Base-by-base conservation (phyloP, 257 asterid species). In the Haberlea rhodopensis region DNA sequence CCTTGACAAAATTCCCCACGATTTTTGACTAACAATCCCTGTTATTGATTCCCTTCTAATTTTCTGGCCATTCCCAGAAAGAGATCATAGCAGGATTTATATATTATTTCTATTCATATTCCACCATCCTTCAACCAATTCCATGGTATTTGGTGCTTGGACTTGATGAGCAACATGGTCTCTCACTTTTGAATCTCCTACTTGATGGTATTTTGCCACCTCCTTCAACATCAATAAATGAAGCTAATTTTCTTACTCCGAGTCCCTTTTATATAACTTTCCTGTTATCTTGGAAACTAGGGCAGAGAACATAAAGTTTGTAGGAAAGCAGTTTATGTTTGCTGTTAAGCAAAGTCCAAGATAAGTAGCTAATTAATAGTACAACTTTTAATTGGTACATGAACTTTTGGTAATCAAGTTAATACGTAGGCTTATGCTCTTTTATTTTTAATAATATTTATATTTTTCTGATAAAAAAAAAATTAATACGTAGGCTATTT, bases 101-200 rank as follows among this genome's bases (percentile, higher is more conserved):
- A 13, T 29, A 51, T 25, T 65, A 31, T 20, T 11, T 34, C 37
- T 23, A 20, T 65, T 19, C 70, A 13, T 28, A 29, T 20, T 31
- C 55, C 25, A 31, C 29, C n/a, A 15, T 53, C 10, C n/a, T 37
- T 37, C 5, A 37, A 37, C 46, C 46, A 37, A 10, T 11, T 11
- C 46, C 46, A 37, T n/a, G n/a, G 46, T 37, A 0, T 37, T 37
- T 37, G 45, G 46, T 37, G n/a, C 46, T 37, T 37, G 20, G 23
- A 32, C 9, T 21, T 52, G 57, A 16, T 51, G 15, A 19, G 5
- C n/a, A 28, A 52, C 62, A 31, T 15, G 25, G 23, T 49, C 16
- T 53, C 61, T 46, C 53, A 13, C 24, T 64, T 20, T 22, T 29
- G 61, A 29, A 23, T 51, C 32, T 29, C 40, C 51, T 28, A 64